Evolutionary conservation across 805 yeast genomes (phyloP).

Genomic region (Yamadazyma paraphyllophila): DNA sequence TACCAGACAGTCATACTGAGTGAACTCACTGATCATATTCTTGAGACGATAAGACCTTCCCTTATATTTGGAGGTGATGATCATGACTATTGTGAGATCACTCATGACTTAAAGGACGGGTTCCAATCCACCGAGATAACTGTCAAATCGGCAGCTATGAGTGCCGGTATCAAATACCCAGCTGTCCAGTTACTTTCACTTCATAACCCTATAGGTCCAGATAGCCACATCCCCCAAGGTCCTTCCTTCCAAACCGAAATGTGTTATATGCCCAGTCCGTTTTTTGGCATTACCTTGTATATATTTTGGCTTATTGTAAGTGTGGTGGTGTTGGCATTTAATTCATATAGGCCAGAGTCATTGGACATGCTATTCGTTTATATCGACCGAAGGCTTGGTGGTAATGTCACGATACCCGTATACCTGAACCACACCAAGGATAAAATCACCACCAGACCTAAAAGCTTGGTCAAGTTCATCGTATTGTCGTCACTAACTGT

Average conservation of each 20-base stretch:
- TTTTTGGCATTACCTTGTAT: slow-evolving; percentile 39
- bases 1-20: slow-evolving; percentile 80
- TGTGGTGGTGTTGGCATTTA: slow-evolving; percentile 14
- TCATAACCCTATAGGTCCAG: slow-evolving; percentile 39
- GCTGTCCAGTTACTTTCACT: slow-evolving; percentile 40
- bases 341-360: slow-evolving; percentile 8
- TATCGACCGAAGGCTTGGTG: background rate
- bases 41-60: slow-evolving; percentile 60
- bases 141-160: slow-evolving; percentile 40
- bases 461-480: background rate
- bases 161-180: slow-evolving; percentile 40
- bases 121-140: slow-evolving; percentile 31
- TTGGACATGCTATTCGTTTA: background rate
- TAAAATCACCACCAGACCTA: background rate
- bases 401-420: background rate
- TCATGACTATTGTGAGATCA: slow-evolving; percentile 88
- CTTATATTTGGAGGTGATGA: slow-evolving; percentile 89
- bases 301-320: slow-evolving; percentile 17
- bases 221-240: background rate
- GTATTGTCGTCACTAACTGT: background rate
- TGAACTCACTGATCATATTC: slow-evolving; percentile 54
- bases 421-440: background rate
- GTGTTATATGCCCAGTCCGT: slow-evolving; percentile 60
- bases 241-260: slow-evolving; percentile 41
- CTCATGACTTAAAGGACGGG: slow-evolving; percentile 40